These are phyloP conservation scores for Heracleum sosnowskyi DNA, from an alignment of 129 eudicot species.

Conservation along the genomic window DNA sequence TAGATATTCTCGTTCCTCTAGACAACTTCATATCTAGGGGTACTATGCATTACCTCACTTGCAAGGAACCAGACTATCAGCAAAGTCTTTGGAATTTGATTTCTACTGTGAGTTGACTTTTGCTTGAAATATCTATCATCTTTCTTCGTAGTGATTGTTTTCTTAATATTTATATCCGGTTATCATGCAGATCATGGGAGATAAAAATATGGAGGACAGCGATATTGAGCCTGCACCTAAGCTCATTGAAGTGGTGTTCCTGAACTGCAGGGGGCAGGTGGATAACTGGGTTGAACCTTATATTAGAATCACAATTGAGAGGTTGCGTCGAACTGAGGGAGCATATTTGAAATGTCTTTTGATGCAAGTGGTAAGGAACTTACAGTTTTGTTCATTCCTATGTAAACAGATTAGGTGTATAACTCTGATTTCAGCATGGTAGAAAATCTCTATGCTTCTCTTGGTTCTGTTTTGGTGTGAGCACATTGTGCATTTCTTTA, in stretches of 20 bases:
- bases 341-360: constrained; percentile 73
- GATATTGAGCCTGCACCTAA: constrained; percentile 99
- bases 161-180: neutral
- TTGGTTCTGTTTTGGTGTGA: neutral
- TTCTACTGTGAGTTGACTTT: constrained; percentile 49
- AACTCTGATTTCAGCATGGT: too few species aligned
- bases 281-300: constrained; percentile 97
- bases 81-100: constrained; percentile 89
- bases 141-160: neutral
- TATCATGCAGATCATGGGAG: constrained; percentile 60
- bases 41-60: constrained; percentile 64
- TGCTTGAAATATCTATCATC: neutral
- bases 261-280: constrained; percentile 85
- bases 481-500: neutral
- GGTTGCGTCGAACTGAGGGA: constrained; percentile 58
- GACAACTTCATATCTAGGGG: constrained; percentile 91
- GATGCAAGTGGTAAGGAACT: constrained; percentile 73
- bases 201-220: constrained; percentile 75
- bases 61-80: constrained; percentile 96
- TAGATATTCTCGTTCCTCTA: constrained; percentile 86
- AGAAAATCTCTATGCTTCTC: neutral
- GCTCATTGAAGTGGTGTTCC: constrained; percentile 84
- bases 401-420: neutral
- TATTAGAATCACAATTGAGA: constrained; percentile 64
- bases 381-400: neutral